Base-by-base conservation (phyloP, 1,139 yeast genomes). In the Kodamaea derodonti region DNA sequence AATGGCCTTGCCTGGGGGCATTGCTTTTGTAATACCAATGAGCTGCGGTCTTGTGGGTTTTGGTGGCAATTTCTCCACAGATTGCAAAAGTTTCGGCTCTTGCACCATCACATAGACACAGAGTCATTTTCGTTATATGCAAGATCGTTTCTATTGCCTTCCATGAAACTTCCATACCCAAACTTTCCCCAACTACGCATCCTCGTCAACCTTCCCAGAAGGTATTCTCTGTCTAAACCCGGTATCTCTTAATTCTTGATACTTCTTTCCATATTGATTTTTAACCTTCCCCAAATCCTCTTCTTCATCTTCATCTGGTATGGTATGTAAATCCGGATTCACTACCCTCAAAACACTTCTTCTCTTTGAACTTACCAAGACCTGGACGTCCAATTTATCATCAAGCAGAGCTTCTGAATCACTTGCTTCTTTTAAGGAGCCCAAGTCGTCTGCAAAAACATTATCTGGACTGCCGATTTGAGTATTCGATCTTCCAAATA, bases 351-450 rank as follows among this genome's bases (percentile, higher is more conserved):
- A 60, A 31, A 72, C 72, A 1, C 84, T 70, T 36, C 86, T 60
- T 46, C 90, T 64, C 50, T 78, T 77, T n/a, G 84, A 76, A 38
- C 86, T 76, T 8, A 83, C 90, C 42, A 84, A 57, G 7, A 84
- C 84, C 51, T 83, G 92, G 0, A 80, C 90, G 42, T 83, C 90
- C 43, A 82, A 57, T 27, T 71, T 65, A 26, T 65, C 65, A 41
- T 72, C 72, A 10, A 68, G 50, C 24, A 56, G 51, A n/a, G 25
- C 28, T 14, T 51, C 51, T n/a, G 52, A 44, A 27, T 56, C 60
- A 8, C 52, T 43, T 15, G 56, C 23, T 18, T 16, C 27, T 18
- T 24, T 24, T 3, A 11, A 24, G 13, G 28, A 14, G 2, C 17
- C 24, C 10, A 30, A 13, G 18, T 31, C 34, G 17, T 34, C 37